Evolutionary conservation across 768 basidiomycete species (phyloP).

Genomic region (Mycena vulgaris): DNA sequence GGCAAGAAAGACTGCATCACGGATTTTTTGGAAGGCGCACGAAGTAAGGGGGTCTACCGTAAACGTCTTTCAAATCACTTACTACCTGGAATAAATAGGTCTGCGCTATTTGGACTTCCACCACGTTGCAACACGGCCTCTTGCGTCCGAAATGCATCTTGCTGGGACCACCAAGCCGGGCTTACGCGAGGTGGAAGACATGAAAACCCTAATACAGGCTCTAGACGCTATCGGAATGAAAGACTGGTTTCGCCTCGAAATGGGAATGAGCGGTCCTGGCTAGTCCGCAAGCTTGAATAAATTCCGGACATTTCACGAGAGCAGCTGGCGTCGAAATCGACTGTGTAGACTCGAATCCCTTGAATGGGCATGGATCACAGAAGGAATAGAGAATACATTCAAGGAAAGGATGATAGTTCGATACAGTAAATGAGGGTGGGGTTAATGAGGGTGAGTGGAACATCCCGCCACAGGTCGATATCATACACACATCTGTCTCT

Average conservation of each 20-base stretch:
- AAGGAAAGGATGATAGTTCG: constrained; percentile 18
- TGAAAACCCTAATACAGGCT: constrained; percentile 50
- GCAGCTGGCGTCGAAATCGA: too few relatives aligned
- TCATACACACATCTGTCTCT: neutral
- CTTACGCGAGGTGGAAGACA: constrained; percentile 54
- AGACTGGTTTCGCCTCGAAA: constrained; percentile 55
- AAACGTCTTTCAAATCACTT: too few relatives aligned
- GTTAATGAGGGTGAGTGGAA: constrained; percentile 27
- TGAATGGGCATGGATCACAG: too few relatives aligned
- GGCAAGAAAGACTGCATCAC: constrained; percentile 53
- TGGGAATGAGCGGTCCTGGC: constrained; percentile 48
- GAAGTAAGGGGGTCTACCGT: constrained; percentile 48
- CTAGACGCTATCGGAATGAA: constrained; percentile 53
- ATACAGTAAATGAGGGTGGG: constrained; percentile 29
- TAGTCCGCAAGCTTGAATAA: neutral
- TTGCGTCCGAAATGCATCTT: constrained; percentile 40
- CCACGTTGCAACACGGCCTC: constrained; percentile 55
- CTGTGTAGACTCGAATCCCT: too few relatives aligned
- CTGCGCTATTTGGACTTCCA: constrained; percentile 62
- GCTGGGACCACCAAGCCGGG: constrained; percentile 48
- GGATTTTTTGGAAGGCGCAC: constrained; percentile 54
- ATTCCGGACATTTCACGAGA: neutral
- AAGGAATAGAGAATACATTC: constrained; percentile 13
- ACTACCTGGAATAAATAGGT: too few relatives aligned
- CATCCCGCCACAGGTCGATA: neutral